Evolutionary conservation across 768 basidiomycete species (phyloP).

Genomic region (Macrocybe gigantea): DNA sequence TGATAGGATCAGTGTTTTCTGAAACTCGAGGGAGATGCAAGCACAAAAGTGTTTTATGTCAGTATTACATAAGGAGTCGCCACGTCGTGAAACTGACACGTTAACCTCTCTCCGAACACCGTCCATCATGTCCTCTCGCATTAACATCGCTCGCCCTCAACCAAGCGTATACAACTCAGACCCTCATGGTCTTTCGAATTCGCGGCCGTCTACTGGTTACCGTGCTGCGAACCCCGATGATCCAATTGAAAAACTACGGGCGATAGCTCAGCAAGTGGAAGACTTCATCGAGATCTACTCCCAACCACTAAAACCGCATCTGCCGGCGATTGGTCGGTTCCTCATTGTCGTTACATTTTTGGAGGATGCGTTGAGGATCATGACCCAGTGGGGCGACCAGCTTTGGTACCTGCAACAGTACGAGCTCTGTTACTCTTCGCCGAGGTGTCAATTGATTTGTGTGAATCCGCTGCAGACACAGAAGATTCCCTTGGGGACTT

Average conservation of each 20-base stretch:
- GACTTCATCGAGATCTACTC: constrained; percentile 90
- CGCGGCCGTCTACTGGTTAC: constrained; percentile 65
- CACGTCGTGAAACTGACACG: constrained; percentile 47
- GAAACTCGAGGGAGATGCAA: no score
- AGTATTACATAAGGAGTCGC: constrained; percentile 32
- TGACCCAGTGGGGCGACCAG: constrained; percentile 96
- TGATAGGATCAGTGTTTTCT: no score
- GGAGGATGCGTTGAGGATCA: constrained; percentile 91
- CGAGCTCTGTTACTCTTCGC: constrained; percentile 21
- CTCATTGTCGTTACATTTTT: constrained; percentile 97
- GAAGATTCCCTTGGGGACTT: constrained; percentile 92
- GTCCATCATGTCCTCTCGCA: constrained; percentile 73
- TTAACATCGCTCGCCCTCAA: constrained; percentile 74
- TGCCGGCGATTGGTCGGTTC: constrained; percentile 94
- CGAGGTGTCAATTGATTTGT: constrained; percentile 6
- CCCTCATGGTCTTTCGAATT: constrained; percentile 77
- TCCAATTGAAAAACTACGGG: constrained; percentile 73
- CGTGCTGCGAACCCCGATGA: constrained; percentile 77
- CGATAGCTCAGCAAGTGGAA: constrained; percentile 72
- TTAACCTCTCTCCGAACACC: constrained; percentile 26
- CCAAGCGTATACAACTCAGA: constrained; percentile 55
- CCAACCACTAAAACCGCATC: constrained; percentile 88
- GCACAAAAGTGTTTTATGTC: not conserved
- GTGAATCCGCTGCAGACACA: constrained; percentile 53
- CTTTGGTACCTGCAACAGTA: constrained; percentile 97